Conservation (phyloP, 2,329 filamentous ascomycete species). For the Neoscytalidium dimidiatum region DNA sequence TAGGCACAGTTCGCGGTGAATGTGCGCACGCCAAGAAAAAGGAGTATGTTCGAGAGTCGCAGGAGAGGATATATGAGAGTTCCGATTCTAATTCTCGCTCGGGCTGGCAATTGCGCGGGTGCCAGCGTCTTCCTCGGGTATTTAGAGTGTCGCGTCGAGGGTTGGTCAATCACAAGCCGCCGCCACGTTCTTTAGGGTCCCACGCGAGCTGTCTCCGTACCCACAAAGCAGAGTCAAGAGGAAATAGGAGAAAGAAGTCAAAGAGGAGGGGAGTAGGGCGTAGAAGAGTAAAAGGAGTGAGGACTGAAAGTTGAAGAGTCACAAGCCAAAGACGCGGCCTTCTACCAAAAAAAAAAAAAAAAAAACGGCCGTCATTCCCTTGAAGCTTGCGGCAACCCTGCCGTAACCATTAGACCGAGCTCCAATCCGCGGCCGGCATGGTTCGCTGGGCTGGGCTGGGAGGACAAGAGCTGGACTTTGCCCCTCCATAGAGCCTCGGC, state of each 20-base stretch:
- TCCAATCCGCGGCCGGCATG: slow-evolving; percentile 9
- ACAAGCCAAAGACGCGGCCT: neutral
- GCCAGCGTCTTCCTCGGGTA: neutral
- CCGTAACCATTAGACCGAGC: slow-evolving; percentile 18
- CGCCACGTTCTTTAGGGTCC: neutral
- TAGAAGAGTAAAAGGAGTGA: neutral
- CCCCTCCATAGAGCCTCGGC: slow-evolving; percentile 19
- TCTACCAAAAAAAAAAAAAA: neutral
- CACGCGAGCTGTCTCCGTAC: neutral
- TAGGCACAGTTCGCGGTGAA: neutral
- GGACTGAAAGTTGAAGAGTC: neutral
- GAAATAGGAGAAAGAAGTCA: neutral
- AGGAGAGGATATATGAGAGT: neutral
- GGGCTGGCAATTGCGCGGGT: neutral
- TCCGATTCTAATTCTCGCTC: neutral
- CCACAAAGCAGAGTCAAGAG: neutral
- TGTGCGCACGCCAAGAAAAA: neutral
- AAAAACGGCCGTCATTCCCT: neutral
- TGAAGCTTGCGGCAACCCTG: slow-evolving; percentile 2
- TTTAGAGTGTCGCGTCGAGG: neutral
- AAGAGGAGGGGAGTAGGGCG: neutral
- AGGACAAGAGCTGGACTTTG: too few species aligned
- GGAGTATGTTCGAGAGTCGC: neutral
- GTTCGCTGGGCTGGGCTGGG: neutral
- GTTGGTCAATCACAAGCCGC: neutral